Percentiles rank a stretch among this genome's conserved stretches.
phyloP scores from a whole-genome alignment of 345 rosid genomes.

The Pugionium cornutum region DNA sequence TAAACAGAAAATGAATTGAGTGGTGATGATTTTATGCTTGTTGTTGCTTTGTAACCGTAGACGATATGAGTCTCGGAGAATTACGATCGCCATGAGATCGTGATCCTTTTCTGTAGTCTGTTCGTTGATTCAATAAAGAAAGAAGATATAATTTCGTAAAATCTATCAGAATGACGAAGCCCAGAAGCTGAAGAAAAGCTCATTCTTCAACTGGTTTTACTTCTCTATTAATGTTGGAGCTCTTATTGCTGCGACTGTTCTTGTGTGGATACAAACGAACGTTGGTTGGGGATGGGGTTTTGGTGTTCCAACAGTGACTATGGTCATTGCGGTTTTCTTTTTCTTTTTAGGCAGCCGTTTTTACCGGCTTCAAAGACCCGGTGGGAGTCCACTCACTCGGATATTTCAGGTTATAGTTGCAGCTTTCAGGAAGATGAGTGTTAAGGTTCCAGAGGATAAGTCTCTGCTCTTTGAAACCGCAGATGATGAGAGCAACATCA shows the following conservation, averaged over 20 bases:
- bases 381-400: conserved; percentile 92
- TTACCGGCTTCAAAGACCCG: conserved; percentile 79
- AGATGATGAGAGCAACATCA: conserved; percentile 64
- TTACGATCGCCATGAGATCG: too few relatives aligned
- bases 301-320: conserved; percentile 80
- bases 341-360: conserved; percentile 73
- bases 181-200: conserved; percentile 78
- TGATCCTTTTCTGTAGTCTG: too few relatives aligned
- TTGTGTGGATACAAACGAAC: conserved; percentile 95
- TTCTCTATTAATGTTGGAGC: conserved; percentile 87
- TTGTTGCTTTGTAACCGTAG: too few relatives aligned
- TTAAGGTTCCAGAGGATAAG: conserved; percentile 68
- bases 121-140: too few relatives aligned
- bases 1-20: too few relatives aligned
- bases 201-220: conserved; percentile 96
- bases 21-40: too few relatives aligned
- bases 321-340: conserved; percentile 76
- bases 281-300: conserved; percentile 99
- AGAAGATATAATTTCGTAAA: too few relatives aligned
- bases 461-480: conserved; percentile 71
- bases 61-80: too few relatives aligned
- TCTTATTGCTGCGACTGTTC: conserved; percentile 77
- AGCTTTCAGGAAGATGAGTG: conserved; percentile 60
- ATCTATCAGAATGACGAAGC: conserved; percentile 42
- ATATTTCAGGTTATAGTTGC: conserved; percentile 80